Conservation (phyloP, 164 flowering plant genomes). For the Aristolochia fimbriata region DNA sequence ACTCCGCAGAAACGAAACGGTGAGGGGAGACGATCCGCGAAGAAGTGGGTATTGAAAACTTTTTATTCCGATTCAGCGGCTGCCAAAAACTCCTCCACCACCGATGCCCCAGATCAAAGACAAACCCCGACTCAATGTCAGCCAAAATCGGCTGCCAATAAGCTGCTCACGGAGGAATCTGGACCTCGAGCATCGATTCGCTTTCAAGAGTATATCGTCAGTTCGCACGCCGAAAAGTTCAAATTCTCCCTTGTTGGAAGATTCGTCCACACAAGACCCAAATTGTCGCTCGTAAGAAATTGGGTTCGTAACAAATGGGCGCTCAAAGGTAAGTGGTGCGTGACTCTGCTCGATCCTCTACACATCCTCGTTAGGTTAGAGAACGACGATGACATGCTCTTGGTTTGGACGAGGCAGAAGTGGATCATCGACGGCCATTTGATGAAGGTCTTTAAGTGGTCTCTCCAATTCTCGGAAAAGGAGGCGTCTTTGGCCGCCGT, state of each 20-base stretch:
- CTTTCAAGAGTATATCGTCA: too few species aligned
- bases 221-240: neutral
- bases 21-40: neutral
- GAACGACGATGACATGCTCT: conserved; percentile 1
- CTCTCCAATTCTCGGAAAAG: neutral
- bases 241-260: neutral
- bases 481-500: conserved; percentile 1
- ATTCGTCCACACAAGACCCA: neutral
- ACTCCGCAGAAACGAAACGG: too few species aligned
- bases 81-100: neutral
- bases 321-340: neutral
- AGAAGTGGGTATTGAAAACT: neutral
- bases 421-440: neutral
- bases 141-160: too few species aligned
- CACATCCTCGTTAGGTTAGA: neutral
- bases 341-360: neutral
- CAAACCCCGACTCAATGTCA: neutral
- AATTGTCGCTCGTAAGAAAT: neutral
- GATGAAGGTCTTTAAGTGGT: conserved; percentile 3
- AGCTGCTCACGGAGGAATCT: too few species aligned
- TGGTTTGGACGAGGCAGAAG: neutral
- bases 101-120: neutral
- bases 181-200: too few species aligned
- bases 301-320: conserved; percentile 1
- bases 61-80: neutral